These are phyloP conservation scores for Coemansia sp. DNA, from an alignment of 192 early-diverging fungal genomes.

Conservation along the genomic window DNA sequence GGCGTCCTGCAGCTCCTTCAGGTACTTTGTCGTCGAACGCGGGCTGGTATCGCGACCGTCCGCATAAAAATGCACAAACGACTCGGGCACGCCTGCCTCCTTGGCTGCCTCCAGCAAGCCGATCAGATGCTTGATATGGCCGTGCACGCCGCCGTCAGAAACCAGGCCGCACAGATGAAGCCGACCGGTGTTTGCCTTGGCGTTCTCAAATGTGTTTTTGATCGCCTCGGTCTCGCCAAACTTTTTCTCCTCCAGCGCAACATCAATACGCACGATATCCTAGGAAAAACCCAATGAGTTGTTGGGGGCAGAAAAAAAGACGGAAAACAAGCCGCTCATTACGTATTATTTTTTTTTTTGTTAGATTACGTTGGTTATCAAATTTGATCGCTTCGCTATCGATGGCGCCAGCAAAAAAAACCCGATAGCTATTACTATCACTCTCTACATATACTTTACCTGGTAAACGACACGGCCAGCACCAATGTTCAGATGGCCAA, in stretches of 20 bases:
- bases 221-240: slow-evolving; percentile 76
- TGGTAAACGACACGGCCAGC: slow-evolving; percentile 99
- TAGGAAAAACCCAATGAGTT: slow-evolving; percentile 25
- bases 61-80: slow-evolving; percentile 95
- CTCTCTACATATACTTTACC: slow-evolving; percentile 20
- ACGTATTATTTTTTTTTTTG: too few species aligned
- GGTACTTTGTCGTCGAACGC: slow-evolving; percentile 79
- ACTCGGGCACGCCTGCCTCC: slow-evolving; percentile 75
- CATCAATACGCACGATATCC: slow-evolving; percentile 98
- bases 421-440: not conserved
- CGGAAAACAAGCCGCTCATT: not conserved
- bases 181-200: slow-evolving; percentile 76
- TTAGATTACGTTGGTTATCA: too few species aligned
- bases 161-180: slow-evolving; percentile 93
- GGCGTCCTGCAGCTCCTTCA: slow-evolving; percentile 68
- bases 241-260: slow-evolving; percentile 82
- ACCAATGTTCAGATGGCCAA: slow-evolving; percentile 99
- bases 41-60: slow-evolving; percentile 98
- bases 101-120: slow-evolving; percentile 85
- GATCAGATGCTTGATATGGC: slow-evolving; percentile 89
- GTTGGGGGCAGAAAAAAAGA: not conserved
- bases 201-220: slow-evolving; percentile 79
- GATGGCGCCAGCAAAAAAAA: too few species aligned
- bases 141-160: slow-evolving; percentile 99
- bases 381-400: too few species aligned